These are phyloP conservation scores for Tricholoma saponaceum DNA, from an alignment of 768 basidiomycete genomes.

Conservation along the genomic window DNA sequence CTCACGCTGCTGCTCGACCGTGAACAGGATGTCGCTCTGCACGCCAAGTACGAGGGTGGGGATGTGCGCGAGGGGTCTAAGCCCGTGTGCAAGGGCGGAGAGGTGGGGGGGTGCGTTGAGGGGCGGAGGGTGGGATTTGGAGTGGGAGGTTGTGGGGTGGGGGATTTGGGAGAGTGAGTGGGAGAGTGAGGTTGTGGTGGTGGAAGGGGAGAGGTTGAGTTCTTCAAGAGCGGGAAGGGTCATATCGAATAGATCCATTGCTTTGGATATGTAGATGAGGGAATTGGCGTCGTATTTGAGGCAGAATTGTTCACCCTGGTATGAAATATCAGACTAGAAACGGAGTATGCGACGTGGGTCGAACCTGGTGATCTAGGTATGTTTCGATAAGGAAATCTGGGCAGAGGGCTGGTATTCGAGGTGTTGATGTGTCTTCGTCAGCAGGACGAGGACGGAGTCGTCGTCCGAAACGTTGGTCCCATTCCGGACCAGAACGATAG, in stretches of 20 bases:
- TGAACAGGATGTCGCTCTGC: constrained; percentile 95
- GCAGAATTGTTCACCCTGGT: constrained; percentile 93
- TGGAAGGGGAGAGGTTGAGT: constrained; percentile 48
- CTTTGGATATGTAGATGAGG: constrained; percentile 97
- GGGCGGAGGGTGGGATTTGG: constrained; percentile 71
- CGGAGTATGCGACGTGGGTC: constrained; percentile 37
- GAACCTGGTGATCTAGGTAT: constrained; percentile 93
- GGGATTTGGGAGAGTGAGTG: constrained; percentile 17
- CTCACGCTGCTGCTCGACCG: constrained; percentile 96
- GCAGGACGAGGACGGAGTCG: constrained; percentile 48
- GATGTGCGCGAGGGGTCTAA: constrained; percentile 68
- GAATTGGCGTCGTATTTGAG: constrained; percentile 99
- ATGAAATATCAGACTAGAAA: constrained; percentile 35
- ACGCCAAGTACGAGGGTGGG: constrained; percentile 90
- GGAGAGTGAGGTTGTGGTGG: constrained; percentile 25
- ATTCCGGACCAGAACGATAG: constrained; percentile 97
- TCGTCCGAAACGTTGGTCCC: constrained; percentile 97
- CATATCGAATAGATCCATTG: constrained; percentile 99
- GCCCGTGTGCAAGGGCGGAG: constrained; percentile 70
- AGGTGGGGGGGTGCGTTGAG: constrained; percentile 73
- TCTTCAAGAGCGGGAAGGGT: constrained; percentile 69
- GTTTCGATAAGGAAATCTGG: constrained; percentile 99
- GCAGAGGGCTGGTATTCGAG: constrained; percentile 72
- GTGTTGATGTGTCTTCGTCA: constrained; percentile 23
- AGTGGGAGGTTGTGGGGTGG: constrained; percentile 43